Evolutionary conservation across 495 filamentous ascomycete species (phyloP).

Genomic region (Lophium mytilinum): DNA sequence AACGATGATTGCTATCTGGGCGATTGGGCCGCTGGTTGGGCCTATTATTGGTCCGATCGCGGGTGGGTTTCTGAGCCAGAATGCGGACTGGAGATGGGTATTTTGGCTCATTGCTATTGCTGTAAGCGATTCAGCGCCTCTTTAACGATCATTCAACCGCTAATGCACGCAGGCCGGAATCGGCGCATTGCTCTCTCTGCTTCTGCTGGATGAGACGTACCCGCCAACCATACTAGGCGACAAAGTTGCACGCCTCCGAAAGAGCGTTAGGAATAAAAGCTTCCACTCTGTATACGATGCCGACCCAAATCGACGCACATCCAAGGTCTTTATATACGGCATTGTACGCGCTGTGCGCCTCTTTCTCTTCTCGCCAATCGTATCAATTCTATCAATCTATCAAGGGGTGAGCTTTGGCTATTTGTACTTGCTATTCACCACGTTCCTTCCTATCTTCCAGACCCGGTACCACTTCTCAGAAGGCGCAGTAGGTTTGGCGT

Average conservation of each 20-base stretch:
- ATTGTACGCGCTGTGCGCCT: conserved; percentile 14
- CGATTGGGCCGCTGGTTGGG: conserved; percentile 34
- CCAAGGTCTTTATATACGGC: conserved; percentile 14
- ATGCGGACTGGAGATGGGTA: conserved; percentile 30
- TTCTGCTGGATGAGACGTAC: conserved; percentile 50
- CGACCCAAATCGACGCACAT: conserved; percentile 6
- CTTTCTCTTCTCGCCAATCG: conserved; percentile 17
- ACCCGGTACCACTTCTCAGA: conserved; percentile 12
- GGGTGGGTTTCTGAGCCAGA: conserved; percentile 30
- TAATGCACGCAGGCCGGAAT: conserved; percentile 24
- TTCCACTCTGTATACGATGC: conserved; percentile 34
- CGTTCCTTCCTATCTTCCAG: conserved; percentile 9
- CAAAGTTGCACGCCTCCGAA: conserved; percentile 38
- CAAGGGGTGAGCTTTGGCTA: conserved; percentile 10
- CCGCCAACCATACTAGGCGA: conserved; percentile 43
- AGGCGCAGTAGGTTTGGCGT: conserved; percentile 10
- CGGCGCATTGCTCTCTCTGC: conserved; percentile 36
- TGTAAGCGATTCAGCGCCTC: conserved; percentile 5
- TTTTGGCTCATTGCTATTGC: conserved; percentile 30
- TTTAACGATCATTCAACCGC: background rate
- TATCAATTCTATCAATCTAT: conserved; percentile 7
- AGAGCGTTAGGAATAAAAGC: conserved; percentile 32
- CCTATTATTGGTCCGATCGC: conserved; percentile 34
- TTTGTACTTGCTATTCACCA: conserved; percentile 20
- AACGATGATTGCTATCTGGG: conserved; percentile 38